Conservation (phyloP, 176 grass and related monocot species). For the Triticum turgidum region DNA sequence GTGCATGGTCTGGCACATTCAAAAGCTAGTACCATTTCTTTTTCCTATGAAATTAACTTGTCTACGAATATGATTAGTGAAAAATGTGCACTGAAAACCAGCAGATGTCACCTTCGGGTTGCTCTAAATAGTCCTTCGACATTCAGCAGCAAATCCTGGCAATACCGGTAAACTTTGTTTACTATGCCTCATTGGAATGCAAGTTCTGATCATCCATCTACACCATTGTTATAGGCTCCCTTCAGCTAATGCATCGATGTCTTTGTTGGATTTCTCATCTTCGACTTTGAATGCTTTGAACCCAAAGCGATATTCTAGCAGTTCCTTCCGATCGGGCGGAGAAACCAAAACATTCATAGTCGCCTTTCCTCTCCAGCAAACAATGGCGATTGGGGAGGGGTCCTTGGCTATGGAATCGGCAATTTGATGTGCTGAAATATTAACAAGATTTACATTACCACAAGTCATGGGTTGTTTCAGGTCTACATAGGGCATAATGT, state of each 20-base stretch:
- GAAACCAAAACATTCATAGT: conserved; percentile 87
- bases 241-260: background rate
- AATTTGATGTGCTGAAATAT: conserved; percentile 39
- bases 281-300: conserved; percentile 1
- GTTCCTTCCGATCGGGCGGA: conserved; percentile 65
- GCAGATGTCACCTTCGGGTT: background rate
- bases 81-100: background rate
- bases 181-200: background rate
- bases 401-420: conserved; percentile 37
- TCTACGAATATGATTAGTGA: background rate
- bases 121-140: background rate
- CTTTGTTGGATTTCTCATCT: background rate
- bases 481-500: background rate
- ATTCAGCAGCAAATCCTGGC: background rate
- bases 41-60: background rate
- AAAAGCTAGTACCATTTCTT: background rate
- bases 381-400: conserved; percentile 60
- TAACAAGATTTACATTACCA: background rate
- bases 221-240: background rate
- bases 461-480: background rate
- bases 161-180: background rate
- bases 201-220: background rate
- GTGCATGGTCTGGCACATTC: too few relatives aligned
- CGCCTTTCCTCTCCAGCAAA: conserved; percentile 96
- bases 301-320: conserved; percentile 59